Evolutionary conservation across 1,284 basidiomycete genomes (phyloP), one percentile per base, ranked within the genome.

Genomic region (Porogramme epimiltina): DNA sequence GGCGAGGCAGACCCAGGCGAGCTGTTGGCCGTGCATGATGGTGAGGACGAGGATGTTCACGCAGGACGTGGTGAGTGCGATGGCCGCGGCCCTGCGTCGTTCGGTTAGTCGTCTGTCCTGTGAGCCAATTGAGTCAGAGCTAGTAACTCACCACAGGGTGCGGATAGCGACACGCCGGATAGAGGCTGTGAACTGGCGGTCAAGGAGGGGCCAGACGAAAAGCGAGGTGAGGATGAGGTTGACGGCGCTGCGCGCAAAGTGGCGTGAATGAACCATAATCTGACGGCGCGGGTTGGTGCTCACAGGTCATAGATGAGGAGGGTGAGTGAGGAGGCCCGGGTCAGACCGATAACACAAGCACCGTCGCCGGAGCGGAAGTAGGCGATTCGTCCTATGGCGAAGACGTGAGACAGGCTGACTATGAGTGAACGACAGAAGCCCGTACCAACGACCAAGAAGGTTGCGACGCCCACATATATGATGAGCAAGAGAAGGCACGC

Each of bases 1-100:
- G 13, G 71, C 73, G 2, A 85, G 68, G 60, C 80, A 82, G 16
- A 84, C 72, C 77, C 77, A 82, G 4, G 73, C 79, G 13, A 79
- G 68, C 61, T 84, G 73, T 28, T 68, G 63, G 5, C 82, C 81
- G 37, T 80, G 65, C 64, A 80, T 63, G 23, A 75, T 36, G 8
- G 78, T 76, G 36, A 85, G 68, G 15, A 82, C 63, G 18, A 73
- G 63, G 46, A 82, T 78, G 59, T 84, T 85, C 45, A 76, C 55
- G 45, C 60, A 59, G 4, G 64, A 68, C 9, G 76, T 77, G 4
- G 69, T 69, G 2, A 82, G 69, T 0, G 78, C 76, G 15, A 75
- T 70, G 20, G 66, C 57, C 0, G 80, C 70, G 0, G 79, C 79
- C 47, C 76, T 76, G 47, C 4, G 18, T 15, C n/a, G 19, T 2